Conservation (phyloP, 352 stramenopile genomes). For the Thalassiosira hispida region DNA sequence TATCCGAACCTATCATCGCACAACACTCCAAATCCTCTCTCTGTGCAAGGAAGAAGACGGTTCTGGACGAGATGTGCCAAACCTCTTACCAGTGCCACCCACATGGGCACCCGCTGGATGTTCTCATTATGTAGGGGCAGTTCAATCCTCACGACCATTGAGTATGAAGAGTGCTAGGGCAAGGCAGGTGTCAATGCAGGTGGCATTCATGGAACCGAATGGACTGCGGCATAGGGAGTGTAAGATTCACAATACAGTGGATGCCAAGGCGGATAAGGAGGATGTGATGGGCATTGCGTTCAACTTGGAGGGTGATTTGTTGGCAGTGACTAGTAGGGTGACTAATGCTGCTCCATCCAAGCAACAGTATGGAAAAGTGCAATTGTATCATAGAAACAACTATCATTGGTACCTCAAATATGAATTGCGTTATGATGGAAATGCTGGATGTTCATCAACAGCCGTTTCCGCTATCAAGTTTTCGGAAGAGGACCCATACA, state of each 20-base stretch:
- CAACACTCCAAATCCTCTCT: slow-evolving; percentile 69
- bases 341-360: slow-evolving; percentile 14
- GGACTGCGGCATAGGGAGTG: slow-evolving; percentile 82
- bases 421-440: slow-evolving; percentile 67
- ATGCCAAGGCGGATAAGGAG: slow-evolving; percentile 42
- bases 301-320: slow-evolving; percentile 78
- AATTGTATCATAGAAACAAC: slow-evolving; percentile 84
- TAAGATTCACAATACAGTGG: slow-evolving; percentile 59
- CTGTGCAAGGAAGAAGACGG: slow-evolving; percentile 82
- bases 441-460: slow-evolving; percentile 4
- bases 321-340: slow-evolving; percentile 68
- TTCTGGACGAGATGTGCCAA: slow-evolving; percentile 76
- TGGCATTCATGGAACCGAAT: slow-evolving; percentile 86
- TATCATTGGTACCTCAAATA: slow-evolving; percentile 87
- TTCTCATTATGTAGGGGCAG: slow-evolving; percentile 73
- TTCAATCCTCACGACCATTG: slow-evolving; percentile 61
- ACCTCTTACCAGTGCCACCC: slow-evolving; percentile 55
- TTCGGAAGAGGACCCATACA: slow-evolving; percentile 67
- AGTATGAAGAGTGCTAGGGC: slow-evolving; percentile 41
- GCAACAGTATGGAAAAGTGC: slow-evolving; percentile 65
- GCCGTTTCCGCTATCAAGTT: slow-evolving; percentile 59
- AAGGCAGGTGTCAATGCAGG: slow-evolving; percentile 66
- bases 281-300: slow-evolving; percentile 65
- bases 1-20: slow-evolving; percentile 74
- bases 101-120: slow-evolving; percentile 74